Base-by-base conservation (phyloP, 139 green algal species). In the Ulvella scutata region DNA sequence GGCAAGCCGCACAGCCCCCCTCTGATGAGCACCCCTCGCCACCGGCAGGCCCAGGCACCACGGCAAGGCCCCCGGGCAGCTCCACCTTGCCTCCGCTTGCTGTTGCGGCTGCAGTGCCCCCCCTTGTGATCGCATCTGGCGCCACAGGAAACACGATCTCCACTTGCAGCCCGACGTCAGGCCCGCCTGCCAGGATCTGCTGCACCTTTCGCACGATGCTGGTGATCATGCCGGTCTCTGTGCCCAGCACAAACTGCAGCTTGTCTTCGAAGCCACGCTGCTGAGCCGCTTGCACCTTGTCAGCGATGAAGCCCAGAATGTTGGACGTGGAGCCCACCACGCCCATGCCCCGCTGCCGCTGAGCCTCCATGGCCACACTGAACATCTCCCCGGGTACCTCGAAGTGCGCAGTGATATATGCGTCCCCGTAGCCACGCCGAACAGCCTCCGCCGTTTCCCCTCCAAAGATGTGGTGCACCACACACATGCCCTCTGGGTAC, bases 381-480 rank as follows among this genome's bases (percentile, higher is more conserved):
- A 97, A 97, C 90, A 97, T 96, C 84, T 96, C 92, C 3, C 92
- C 92, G 3, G 91, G 91, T 37, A 91, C 92, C 86, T 99, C 95
- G 79, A 99, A 98, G 82, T 99, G 95, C 0, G 95, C 95, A 3
- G 94, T 91, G 35, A 97, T 84, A 82, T 92, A 97, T 4, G 95
- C 93, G 79, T 98, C 95, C 20, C 83, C 77, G 79, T 99, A 97
- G 2, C 61, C 81, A 74, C 85, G 72, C 29, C 79, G 26, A 72
- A 91, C 85, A 4, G 87, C 75, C 73, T 87, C 73, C 10, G 79
- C 85, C 7, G 94, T 88, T 76, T 96, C 90, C 2, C 85, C 87
- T 17, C 94, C 94, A 84, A 99, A 99, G 40, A 99, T 86, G 86
- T 99, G 91, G 82, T 99, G 95, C 80, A 99, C 94, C 36, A 98